These are phyloP conservation scores for Paracamarosporium sp. DNA, from an alignment of 2,329 filamentous ascomycete species.

Conservation along the genomic window DNA sequence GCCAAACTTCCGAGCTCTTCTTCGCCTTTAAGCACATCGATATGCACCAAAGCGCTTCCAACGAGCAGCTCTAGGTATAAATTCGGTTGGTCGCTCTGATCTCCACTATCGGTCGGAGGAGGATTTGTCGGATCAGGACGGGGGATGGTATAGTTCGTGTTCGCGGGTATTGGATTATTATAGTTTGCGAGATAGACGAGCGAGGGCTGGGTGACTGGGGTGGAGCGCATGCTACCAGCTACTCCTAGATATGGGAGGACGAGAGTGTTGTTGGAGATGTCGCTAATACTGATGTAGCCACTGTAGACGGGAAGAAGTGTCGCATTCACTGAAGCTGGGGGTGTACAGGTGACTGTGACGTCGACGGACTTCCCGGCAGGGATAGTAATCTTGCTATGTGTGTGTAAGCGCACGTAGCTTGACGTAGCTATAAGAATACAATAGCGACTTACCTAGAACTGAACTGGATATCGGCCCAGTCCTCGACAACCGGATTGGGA, in stretches of 20 bases:
- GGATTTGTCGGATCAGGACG: conserved; percentile 19
- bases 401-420: conserved; percentile 1
- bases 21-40: conserved; percentile 1
- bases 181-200: conserved; percentile 18
- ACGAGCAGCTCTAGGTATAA: neutral
- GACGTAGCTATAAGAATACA: neutral
- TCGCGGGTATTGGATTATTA: conserved; percentile 12
- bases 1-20: neutral
- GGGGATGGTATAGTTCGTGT: conserved; percentile 15
- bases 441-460: conserved; percentile 7
- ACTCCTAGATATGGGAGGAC: conserved; percentile 28
- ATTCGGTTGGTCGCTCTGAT: neutral
- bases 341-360: conserved; percentile 23
- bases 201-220: conserved; percentile 8
- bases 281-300: conserved; percentile 23
- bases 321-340: conserved; percentile 25
- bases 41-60: neutral
- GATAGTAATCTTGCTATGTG: conserved; percentile 24
- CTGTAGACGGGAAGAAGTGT: conserved; percentile 29
- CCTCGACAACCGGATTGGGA: conserved; percentile 14
- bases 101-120: conserved; percentile 10
- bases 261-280: conserved; percentile 13
- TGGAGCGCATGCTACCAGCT: conserved; percentile 21
- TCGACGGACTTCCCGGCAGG: conserved; percentile 20
- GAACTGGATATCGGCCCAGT: conserved; percentile 19